phyloP scores from a whole-genome alignment of 495 filamentous ascomycete genomes.

The Penicillium antarcticum region DNA sequence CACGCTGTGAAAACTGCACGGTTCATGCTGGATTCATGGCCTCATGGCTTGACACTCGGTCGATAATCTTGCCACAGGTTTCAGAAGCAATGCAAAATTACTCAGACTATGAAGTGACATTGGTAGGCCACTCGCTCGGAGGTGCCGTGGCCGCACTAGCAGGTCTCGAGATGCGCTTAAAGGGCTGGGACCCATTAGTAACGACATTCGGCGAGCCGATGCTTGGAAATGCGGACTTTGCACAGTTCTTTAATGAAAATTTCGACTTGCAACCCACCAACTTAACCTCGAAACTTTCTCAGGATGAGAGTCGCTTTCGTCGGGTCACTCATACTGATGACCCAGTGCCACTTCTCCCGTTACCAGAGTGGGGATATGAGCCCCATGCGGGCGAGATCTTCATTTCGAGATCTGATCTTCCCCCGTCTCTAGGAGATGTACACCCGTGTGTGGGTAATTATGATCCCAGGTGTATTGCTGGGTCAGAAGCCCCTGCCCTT shows the following conservation, averaged over 20 bases:
- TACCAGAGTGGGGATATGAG: conserved; percentile 81
- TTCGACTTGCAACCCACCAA: conserved; percentile 49
- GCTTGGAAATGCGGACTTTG: conserved; percentile 73
- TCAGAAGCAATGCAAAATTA: conserved; percentile 50
- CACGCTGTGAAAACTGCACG: conserved; percentile 73
- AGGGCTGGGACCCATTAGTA: conserved; percentile 67
- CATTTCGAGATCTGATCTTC: conserved; percentile 67
- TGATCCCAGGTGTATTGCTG: conserved; percentile 68
- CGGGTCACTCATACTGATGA: conserved; percentile 84
- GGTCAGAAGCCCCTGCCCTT: conserved; percentile 25
- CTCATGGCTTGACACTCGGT: conserved; percentile 74
- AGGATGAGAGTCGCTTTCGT: conserved; percentile 48
- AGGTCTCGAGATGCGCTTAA: conserved; percentile 66
- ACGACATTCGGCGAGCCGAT: conserved; percentile 94
- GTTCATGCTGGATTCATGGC: conserved; percentile 88
- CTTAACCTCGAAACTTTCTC: no score
- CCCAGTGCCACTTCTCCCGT: conserved; percentile 83
- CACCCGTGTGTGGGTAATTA: conserved; percentile 64
- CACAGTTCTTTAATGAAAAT: conserved; percentile 59
- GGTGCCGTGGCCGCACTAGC: conserved; percentile 90
- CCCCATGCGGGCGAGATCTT: conserved; percentile 85
- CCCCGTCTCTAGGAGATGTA: conserved; percentile 66
- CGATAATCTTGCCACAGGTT: conserved; percentile 59
- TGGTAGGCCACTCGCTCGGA: conserved; percentile 89
- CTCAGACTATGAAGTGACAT: conserved; percentile 66